Evolutionary conservation across 2,329 filamentous ascomycete genomes (phyloP), one percentile per base, ranked within the genome.

Genomic region (Diplodia scrobiculata): DNA sequence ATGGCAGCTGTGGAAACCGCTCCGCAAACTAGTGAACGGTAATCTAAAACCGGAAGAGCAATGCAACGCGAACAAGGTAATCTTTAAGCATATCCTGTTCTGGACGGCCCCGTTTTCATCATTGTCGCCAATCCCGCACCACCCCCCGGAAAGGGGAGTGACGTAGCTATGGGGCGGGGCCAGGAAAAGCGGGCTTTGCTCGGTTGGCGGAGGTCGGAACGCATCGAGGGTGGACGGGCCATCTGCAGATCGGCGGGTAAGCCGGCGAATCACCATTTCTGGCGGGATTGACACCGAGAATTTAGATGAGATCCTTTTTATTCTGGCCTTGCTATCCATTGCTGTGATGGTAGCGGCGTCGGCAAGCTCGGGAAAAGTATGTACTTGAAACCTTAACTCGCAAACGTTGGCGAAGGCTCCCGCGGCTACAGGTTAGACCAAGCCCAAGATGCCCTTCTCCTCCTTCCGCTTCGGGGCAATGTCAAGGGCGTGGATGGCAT

Each of bases 401-500:
- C 41, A 19, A 29, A 53, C 52, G 32, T 54, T 19, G 41, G 41
- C 29, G 13, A 53, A 10, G 1, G 17, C 29, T 27, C 25, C 27
- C 17, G 17, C 7, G 32, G 27, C 29, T 29, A 36, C 32, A 21
- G 2, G 3, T 45, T 50, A 62, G 5, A 29, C 38, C 25, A 58
- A 62, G 32, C 66, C 71, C 32, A 72, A 68, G 38, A 72, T 67
- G 38, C 67, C 69, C 29, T 70, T 71, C 21, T 63, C 63, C 34
- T 68, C 69, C 21, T 65, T 66, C 45, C 71, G 69, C 66, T 69
- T 73, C 19, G 67, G 62, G 29, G 66, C 67, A 36, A 79, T 66
- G 13, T 73, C 70, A 48, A 79, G 71, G n/a, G 69, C 71, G 59
- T 75, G 71, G 32, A 78, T 70, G 5, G 68, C 67, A 60, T 80